Percentiles rank a stretch among this genome's conserved stretches.
These are phyloP conservation scores for Aspergillus nomiae DNA, from an alignment of 2,329 filamentous ascomycete genomes.

Conservation along the genomic window DNA sequence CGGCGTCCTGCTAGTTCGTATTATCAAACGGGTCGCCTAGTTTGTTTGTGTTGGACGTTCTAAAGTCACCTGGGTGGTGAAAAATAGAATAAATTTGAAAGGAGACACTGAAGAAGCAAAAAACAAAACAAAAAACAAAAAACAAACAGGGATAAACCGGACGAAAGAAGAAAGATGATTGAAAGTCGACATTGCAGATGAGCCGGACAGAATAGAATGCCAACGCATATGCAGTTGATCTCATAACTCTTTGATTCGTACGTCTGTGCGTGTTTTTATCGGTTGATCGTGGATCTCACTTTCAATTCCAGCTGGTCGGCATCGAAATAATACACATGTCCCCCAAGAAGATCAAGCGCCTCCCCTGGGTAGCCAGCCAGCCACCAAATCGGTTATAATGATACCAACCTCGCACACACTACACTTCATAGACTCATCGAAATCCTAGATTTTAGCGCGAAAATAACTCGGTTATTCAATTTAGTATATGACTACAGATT, in stretches of 20 bases:
- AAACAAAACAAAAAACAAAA: too few relatives aligned
- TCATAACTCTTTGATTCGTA: not conserved
- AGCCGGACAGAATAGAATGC: not conserved
- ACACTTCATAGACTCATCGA: not conserved
- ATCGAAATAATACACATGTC: not conserved
- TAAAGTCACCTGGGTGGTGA: not conserved
- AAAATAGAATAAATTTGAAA: not conserved
- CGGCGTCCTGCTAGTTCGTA: slow-evolving; percentile 72
- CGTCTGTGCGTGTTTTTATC: not conserved
- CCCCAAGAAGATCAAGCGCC: not conserved
- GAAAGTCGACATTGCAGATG: not conserved
- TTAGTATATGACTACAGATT: not conserved
- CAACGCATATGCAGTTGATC: slow-evolving; percentile 4
- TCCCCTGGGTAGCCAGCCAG: not conserved
- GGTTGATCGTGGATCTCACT: not conserved
- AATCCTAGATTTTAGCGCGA: not conserved
- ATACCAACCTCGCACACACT: not conserved
- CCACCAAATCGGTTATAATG: not conserved
- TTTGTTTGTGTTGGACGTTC: not conserved
- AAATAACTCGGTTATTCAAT: not conserved
- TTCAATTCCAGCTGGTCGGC: not conserved
- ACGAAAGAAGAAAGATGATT: not conserved
- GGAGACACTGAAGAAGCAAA: not conserved
- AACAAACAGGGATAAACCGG: not conserved
- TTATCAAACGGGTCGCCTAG: slow-evolving; percentile 58